Evolutionary conservation across 139 green algal genomes (phyloP).

Genomic region (Chlamydomonas sp.): DNA sequence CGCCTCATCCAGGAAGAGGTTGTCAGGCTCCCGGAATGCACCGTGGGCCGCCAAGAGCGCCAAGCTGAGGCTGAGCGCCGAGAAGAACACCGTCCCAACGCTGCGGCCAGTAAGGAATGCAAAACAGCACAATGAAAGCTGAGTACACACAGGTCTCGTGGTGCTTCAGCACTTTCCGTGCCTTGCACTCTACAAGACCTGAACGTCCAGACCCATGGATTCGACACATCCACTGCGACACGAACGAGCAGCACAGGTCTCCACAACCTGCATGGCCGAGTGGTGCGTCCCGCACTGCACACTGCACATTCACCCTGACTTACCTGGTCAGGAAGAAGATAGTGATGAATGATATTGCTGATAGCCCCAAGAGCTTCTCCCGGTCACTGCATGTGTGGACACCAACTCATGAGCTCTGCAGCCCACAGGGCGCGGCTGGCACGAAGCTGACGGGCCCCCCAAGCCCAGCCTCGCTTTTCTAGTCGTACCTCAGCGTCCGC

Average conservation of each 20-base stretch:
- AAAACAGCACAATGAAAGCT: neutral
- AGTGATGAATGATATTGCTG: slow-evolving; percentile 76
- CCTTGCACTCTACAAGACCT: neutral
- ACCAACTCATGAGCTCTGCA: no score
- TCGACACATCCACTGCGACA: neutral
- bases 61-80: slow-evolving; percentile 75
- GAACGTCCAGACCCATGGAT: neutral
- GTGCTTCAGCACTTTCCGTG: neutral
- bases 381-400: slow-evolving; percentile 70
- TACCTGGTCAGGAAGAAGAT: slow-evolving; percentile 94
- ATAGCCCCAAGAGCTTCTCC: slow-evolving; percentile 89
- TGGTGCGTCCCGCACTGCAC: neutral
- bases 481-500: slow-evolving; percentile 73
- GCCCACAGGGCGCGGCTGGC: no score
- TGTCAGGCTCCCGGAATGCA: slow-evolving; percentile 59
- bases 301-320: neutral
- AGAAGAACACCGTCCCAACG: slow-evolving; percentile 90
- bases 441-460: no score
- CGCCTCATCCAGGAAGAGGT: slow-evolving; percentile 57
- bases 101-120: slow-evolving; percentile 36
- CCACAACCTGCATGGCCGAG: no score
- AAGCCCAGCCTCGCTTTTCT: neutral
- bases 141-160: neutral
- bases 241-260: neutral
- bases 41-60: slow-evolving; percentile 81